These are phyloP conservation scores for Acer negundo DNA, from an alignment of 345 rosid species.

Conservation along the genomic window DNA sequence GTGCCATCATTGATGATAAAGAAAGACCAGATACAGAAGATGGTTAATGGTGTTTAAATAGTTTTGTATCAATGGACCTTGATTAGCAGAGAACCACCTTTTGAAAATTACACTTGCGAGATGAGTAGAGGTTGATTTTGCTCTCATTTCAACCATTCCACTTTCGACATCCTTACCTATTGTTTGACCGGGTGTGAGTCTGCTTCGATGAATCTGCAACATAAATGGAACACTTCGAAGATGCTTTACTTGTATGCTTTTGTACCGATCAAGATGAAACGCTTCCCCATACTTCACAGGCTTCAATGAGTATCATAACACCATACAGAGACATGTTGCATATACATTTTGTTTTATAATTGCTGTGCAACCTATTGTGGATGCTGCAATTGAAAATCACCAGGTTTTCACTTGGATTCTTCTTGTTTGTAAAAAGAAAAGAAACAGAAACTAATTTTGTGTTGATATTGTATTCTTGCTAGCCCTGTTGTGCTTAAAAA, in stretches of 20 bases:
- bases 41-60: conserved; percentile 7
- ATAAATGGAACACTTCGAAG: not conserved
- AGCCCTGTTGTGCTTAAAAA: not conserved
- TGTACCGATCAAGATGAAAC: not conserved
- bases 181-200: not conserved
- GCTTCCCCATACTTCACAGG: conserved; percentile 1
- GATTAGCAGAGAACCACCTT: not conserved
- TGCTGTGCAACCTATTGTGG: not conserved
- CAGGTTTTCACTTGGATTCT: not conserved
- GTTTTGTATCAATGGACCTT: not conserved
- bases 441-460: not conserved
- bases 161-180: not conserved
- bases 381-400: not conserved
- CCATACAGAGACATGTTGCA: not conserved
- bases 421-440: not conserved
- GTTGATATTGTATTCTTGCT: not conserved
- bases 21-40: conserved; percentile 29
- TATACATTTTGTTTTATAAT: conserved; percentile 13
- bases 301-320: not conserved
- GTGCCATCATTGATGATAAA: conserved; percentile 40
- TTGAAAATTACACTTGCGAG: not conserved
- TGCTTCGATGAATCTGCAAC: conserved; percentile 10
- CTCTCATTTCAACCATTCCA: not conserved
- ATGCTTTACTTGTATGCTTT: not conserved
- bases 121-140: not conserved